Evolutionary conservation across 345 rosid genomes (phyloP).

Genomic region (Cochlearia excelsa): DNA sequence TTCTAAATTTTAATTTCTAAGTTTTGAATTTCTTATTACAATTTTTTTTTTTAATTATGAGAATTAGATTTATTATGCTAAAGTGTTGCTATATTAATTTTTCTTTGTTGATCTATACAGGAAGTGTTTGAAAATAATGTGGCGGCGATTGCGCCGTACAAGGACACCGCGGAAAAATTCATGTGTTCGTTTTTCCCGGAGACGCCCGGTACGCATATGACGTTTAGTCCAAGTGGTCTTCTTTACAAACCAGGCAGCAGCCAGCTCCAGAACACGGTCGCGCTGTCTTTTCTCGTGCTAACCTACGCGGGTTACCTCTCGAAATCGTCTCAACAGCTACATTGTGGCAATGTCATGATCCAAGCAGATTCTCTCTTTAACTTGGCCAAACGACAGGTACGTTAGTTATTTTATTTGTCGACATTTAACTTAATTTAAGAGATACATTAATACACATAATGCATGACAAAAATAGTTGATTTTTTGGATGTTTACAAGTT

Average conservation of each 20-base stretch:
- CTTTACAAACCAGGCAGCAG: slow-evolving; percentile 78
- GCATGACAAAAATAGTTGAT: no score
- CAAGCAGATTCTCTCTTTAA: slow-evolving; percentile 56
- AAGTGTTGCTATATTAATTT: background rate
- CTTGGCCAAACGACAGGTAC: slow-evolving; percentile 64
- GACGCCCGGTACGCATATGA: slow-evolving; percentile 64
- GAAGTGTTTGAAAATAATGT: slow-evolving; percentile 60
- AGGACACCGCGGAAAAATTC: slow-evolving; percentile 69
- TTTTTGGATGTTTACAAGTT: no score
- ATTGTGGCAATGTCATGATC: slow-evolving; percentile 49
- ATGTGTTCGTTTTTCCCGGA: slow-evolving; percentile 73
- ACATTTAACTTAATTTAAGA: no score
- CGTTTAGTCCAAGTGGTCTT: slow-evolving; percentile 73
- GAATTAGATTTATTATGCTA: no score
- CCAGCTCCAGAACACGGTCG: slow-evolving; percentile 78
- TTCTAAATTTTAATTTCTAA: no score
- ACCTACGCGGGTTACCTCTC: slow-evolving; percentile 76
- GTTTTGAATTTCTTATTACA: no score
- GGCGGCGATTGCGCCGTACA: slow-evolving; percentile 51
- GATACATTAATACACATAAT: no score
- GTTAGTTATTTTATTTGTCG: no score
- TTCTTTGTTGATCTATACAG: slow-evolving; percentile 28
- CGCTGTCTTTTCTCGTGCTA: slow-evolving; percentile 77
- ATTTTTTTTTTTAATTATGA: no score
- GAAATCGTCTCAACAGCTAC: slow-evolving; percentile 54